Evolutionary conservation across 805 yeast species (phyloP).

Genomic region (Candida ipomoeae): DNA sequence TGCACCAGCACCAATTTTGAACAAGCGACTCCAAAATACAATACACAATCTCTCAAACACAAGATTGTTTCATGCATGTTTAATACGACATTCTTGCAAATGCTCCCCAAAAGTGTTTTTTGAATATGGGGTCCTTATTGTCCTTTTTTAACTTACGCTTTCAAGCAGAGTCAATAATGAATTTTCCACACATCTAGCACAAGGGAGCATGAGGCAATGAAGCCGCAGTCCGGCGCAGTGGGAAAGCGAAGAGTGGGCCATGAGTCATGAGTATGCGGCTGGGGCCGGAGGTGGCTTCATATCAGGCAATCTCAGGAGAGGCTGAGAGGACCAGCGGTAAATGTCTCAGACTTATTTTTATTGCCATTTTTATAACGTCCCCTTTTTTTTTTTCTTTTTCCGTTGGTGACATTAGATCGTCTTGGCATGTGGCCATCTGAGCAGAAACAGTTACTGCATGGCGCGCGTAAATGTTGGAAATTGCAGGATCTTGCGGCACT

Average conservation of each 20-base stretch:
- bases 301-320: no score
- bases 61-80: not conserved
- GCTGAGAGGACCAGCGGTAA: no score
- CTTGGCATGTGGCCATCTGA: not conserved
- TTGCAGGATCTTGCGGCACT: constrained; percentile 5
- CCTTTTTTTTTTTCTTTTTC: not conserved
- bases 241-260: not conserved
- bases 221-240: not conserved
- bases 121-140: not conserved
- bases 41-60: no score
- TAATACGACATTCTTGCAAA: not conserved
- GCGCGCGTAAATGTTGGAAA: constrained; percentile 1
- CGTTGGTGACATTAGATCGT: not conserved
- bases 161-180: no score
- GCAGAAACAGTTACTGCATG: not conserved
- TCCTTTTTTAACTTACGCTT: not conserved
- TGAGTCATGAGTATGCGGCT: no score
- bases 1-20: no score
- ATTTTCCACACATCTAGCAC: no score
- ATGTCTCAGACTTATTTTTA: not conserved
- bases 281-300: no score
- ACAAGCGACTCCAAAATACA: no score
- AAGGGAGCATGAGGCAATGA: not conserved
- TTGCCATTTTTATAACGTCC: not conserved
- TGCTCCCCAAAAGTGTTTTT: not conserved